Evolutionary conservation across 78 protist species (phyloP).

Genomic region (Dictyostelium citrinum): DNA sequence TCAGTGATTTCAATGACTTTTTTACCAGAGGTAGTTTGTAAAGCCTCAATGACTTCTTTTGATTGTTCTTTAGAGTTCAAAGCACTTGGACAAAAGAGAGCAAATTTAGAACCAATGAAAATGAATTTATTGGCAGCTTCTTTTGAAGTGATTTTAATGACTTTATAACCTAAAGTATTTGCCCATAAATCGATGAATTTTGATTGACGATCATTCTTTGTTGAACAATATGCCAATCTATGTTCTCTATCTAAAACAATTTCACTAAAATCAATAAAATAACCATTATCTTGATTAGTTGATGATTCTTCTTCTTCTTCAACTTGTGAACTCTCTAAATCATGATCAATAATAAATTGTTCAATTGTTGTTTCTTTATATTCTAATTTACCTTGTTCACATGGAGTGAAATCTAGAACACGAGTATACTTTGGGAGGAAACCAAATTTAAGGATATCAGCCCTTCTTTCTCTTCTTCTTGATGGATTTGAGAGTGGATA

Average conservation of each 20-base stretch:
- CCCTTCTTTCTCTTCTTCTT: constrained; percentile 54
- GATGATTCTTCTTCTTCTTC: no score
- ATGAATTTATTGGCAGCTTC: not conserved
- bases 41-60: not conserved
- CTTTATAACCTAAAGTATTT: not conserved
- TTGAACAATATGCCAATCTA: constrained; percentile 17
- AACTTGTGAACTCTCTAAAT: no score
- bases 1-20: not conserved
- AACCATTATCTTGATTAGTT: not conserved
- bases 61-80: not conserved
- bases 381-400: constrained; percentile 19
- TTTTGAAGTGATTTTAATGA: not conserved
- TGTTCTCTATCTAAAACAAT: constrained; percentile 56
- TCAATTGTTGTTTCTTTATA: not conserved
- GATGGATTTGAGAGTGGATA: constrained; percentile 44
- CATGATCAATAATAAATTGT: not conserved
- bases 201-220: not conserved
- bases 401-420: constrained; percentile 40
- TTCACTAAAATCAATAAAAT: constrained; percentile 13
- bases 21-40: not conserved
- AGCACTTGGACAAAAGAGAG: constrained; percentile 51
- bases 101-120: constrained; percentile 8
- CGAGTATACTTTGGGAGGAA: constrained; percentile 25
- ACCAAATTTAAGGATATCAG: constrained; percentile 29
- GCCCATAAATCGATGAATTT: constrained; percentile 20